A percentile compares a stretch with the other conserved stretches of the same genome.
phyloP scores from a whole-genome alignment of 352 stramenopile genomes.

The Pythium volutum region DNA sequence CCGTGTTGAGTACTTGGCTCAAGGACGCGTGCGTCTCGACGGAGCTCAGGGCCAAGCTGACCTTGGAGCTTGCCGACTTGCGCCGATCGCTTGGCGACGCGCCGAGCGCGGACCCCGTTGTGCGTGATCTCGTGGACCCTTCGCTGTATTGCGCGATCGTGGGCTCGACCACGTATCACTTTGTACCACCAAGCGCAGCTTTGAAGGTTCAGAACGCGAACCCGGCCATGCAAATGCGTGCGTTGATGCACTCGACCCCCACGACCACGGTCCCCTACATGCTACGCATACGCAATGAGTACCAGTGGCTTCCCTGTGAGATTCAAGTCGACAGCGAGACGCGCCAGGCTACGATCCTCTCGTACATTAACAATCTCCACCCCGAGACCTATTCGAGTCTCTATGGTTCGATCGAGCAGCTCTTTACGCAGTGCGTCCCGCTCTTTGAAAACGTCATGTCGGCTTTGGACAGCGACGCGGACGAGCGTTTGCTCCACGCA shows the following conservation, averaged over 20 bases:
- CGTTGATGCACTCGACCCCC: no score
- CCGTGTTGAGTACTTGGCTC: no score
- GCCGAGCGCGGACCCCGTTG: not conserved
- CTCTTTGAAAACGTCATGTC: constrained; percentile 27
- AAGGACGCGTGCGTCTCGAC: no score
- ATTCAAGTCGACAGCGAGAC: not conserved
- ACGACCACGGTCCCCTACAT: no score
- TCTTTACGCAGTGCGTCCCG: constrained; percentile 28
- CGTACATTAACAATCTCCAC: constrained; percentile 39
- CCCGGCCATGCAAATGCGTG: no score
- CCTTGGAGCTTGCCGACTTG: no score
- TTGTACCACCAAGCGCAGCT: no score
- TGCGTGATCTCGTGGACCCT: constrained; percentile 54
- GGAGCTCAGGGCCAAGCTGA: no score
- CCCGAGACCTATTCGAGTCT: constrained; percentile 10
- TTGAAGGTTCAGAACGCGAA: no score
- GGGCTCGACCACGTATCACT: constrained; percentile 19
- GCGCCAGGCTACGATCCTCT: constrained; percentile 1
- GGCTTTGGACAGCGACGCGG: not conserved
- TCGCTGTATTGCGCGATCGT: constrained; percentile 57
- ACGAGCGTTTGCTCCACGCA: not conserved
- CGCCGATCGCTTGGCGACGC: no score
- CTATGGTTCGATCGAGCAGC: constrained; percentile 19
- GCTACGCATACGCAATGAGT: not conserved
- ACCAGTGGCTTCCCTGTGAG: constrained; percentile 13